These are phyloP conservation scores for Fraxinus latifolia DNA, from an alignment of 305 asterid genomes.

Conservation along the genomic window DNA sequence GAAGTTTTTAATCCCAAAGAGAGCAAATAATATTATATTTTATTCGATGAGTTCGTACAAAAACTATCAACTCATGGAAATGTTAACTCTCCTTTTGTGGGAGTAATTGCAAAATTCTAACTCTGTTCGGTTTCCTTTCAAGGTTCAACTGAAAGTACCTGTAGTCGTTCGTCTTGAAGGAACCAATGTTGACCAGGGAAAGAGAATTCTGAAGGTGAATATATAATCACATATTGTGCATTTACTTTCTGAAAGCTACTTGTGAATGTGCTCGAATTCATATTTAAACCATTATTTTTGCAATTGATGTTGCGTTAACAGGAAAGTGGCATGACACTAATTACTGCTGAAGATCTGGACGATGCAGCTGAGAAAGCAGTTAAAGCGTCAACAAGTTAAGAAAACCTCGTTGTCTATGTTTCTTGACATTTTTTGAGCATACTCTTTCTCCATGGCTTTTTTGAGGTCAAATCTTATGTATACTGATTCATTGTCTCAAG, in stretches of 20 bases:
- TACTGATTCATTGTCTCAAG: conserved; percentile 20
- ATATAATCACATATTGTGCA: background rate
- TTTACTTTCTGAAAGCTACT: conserved; percentile 7
- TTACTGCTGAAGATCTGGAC: conserved; percentile 94
- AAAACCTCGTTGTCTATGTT: background rate
- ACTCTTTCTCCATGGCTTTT: conserved; percentile 9
- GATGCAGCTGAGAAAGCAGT: conserved; percentile 99
- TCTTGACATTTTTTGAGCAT: conserved; percentile 11
- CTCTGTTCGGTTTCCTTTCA: conserved; percentile 16
- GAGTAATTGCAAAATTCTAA: conserved; percentile 20
- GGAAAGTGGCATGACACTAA: conserved; percentile 93
- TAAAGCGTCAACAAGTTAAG: conserved; percentile 52
- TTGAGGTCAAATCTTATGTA: conserved; percentile 10
- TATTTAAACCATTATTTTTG: background rate
- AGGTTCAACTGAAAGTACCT: conserved; percentile 96
- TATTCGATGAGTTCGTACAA: background rate
- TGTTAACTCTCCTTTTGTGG: background rate
- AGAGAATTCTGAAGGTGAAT: conserved; percentile 90
- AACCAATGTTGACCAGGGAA: conserved; percentile 95
- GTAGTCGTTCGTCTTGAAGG: conserved; percentile 99
- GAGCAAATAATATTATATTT: background rate
- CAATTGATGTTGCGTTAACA: conserved; percentile 26
- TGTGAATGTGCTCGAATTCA: background rate
- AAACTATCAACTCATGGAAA: background rate
- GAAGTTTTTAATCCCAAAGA: background rate